Evolutionary conservation across 2,329 filamentous ascomycete species (phyloP), one percentile per base, ranked within the genome.

Genomic region (Stenocarpella maydis): DNA sequence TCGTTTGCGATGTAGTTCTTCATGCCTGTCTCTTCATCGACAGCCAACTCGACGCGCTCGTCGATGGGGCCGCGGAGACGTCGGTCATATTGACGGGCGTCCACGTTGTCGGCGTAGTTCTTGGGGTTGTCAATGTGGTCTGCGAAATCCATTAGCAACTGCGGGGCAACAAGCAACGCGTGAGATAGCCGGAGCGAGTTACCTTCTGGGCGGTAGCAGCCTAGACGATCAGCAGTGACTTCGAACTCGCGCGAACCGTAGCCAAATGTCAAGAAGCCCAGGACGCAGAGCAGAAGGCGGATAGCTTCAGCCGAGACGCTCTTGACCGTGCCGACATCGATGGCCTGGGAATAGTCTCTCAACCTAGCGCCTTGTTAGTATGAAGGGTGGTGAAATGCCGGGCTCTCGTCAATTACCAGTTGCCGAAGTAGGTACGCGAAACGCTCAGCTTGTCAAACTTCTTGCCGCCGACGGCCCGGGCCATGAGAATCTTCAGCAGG

Each of bases 1-100:
- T 98, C 95, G 72, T 94, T 94, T 47, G 95, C 94, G 79, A 98
- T 98, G 81, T 98, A 98, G 79, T 95, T 96, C 83, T 98, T 98
- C 82, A 97, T 85, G 74, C 92, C 92, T 7, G 90, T 91, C 66
- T 88, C 82, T 2, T 88, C 86, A 75, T 98, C 93, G 75, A 98
- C 87, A 54, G 87, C 88, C 43, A 98, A 86, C 82, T 98, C 95
- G 63, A 88, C 86, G 31, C 85, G 77, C 82, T 97, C 94, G 73
- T 97, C 88, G 54, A 98, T 85, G 0, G 93, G 93, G 1, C 90
- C 94, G 77, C 95, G 91, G 64, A 98, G 90, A 73, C 93, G 90
- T 66, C 80, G 84, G 77, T 98, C 92, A 77, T 96, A 97, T 73
- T 92, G 86, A 49, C 92, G 89, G 60, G 95, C 94, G 82, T 98